Evolutionary conservation across 108 stramenopile genomes (phyloP).

Genomic region (Cafeteria roenbergensis): DNA sequence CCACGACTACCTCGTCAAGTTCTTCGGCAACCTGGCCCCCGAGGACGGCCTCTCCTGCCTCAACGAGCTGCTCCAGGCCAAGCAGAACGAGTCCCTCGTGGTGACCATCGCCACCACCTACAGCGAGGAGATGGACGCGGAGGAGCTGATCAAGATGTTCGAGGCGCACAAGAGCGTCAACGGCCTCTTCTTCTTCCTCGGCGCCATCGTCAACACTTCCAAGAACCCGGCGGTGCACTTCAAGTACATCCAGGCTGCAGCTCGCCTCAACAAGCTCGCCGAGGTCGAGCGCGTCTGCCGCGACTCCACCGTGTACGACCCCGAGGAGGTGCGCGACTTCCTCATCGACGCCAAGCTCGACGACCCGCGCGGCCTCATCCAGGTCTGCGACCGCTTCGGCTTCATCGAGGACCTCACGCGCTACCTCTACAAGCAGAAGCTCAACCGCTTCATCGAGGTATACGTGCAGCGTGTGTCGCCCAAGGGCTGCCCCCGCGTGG

Average conservation of each 20-base stretch:
- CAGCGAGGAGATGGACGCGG: slow-evolving; percentile 87
- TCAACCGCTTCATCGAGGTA: slow-evolving; percentile 97
- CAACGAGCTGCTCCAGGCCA: slow-evolving; percentile 78
- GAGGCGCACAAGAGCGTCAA: slow-evolving; percentile 87
- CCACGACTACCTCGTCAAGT: slow-evolving; percentile 82
- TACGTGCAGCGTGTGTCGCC: slow-evolving; percentile 96
- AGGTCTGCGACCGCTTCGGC: slow-evolving; percentile 97
- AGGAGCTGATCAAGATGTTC: slow-evolving; percentile 79
- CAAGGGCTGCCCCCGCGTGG: slow-evolving; percentile 88
- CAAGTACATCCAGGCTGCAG: slow-evolving; percentile 93
- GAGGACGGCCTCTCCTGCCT: slow-evolving; percentile 80
- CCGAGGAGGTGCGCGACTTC: slow-evolving; percentile 92
- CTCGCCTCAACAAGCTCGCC: slow-evolving; percentile 83
- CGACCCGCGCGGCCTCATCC: slow-evolving; percentile 95
- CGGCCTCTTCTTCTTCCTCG: slow-evolving; percentile 90
- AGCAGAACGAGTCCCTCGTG: slow-evolving; percentile 82
- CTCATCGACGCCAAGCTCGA: slow-evolving; percentile 95
- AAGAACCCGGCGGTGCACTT: slow-evolving; percentile 94
- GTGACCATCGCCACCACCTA: slow-evolving; percentile 96
- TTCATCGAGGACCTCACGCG: slow-evolving; percentile 96
- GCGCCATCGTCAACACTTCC: slow-evolving; percentile 80
- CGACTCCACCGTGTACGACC: slow-evolving; percentile 93
- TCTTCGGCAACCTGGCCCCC: slow-evolving; percentile 83
- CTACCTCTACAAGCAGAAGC: slow-evolving; percentile 93
- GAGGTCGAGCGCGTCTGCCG: slow-evolving; percentile 97